Evolutionary conservation across 176 grass and related monocot genomes (phyloP).

Genomic region (Carex pumila): DNA sequence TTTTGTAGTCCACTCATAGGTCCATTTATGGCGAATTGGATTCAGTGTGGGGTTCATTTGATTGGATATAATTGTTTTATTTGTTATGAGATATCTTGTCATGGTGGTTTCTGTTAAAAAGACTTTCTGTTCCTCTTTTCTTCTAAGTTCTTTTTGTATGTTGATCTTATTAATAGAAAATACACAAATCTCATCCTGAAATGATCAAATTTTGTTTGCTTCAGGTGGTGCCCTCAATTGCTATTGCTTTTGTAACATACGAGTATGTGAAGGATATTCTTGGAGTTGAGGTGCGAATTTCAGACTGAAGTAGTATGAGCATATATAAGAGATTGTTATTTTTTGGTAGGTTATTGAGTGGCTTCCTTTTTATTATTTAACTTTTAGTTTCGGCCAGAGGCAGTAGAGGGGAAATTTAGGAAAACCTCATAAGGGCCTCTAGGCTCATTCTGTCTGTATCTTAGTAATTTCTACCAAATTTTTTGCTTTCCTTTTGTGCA

Average conservation of each 20-base stretch:
- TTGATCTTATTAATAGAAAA: neutral
- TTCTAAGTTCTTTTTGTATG: neutral
- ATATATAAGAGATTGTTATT: constrained; percentile 22
- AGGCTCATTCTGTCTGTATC: constrained; percentile 56
- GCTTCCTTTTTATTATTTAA: constrained; percentile 47
- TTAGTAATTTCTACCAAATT: constrained; percentile 43
- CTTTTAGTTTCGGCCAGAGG: constrained; percentile 48
- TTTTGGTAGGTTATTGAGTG: constrained; percentile 27
- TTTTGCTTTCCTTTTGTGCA: constrained; percentile 36
- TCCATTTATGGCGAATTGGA: neutral
- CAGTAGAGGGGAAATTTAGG: constrained; percentile 36
- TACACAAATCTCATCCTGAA: neutral
- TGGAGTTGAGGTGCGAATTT: constrained; percentile 98
- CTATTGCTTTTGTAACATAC: constrained; percentile 95
- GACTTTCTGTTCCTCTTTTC: neutral
- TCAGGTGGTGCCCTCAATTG: constrained; percentile 92
- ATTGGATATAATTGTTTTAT: neutral
- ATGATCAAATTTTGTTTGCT: neutral
- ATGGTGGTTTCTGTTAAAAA: neutral
- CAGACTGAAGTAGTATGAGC: constrained; percentile 44
- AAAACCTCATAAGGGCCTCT: constrained; percentile 46
- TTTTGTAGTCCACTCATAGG: no score
- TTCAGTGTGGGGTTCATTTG: neutral
- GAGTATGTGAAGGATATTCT: constrained; percentile 93
- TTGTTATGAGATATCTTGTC: neutral